Percentiles rank a stretch among this genome's conserved stretches.
Evolutionary conservation across 768 basidiomycete species (phyloP).

Genomic region (Trametes elegans): DNA sequence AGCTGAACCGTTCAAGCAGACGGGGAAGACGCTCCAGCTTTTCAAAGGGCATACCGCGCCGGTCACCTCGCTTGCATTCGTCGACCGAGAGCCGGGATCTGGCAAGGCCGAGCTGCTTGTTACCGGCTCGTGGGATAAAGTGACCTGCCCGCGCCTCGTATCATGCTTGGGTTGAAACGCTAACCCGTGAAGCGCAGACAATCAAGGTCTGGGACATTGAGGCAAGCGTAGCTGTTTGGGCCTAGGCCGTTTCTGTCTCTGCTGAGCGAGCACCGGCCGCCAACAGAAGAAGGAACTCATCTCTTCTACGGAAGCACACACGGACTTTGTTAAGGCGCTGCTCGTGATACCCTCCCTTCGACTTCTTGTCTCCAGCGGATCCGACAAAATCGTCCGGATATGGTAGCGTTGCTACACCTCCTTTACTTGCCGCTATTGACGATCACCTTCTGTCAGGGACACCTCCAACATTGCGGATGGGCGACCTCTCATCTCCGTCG

Average conservation of each 20-base stretch:
- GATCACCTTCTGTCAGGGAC: constrained; percentile 50
- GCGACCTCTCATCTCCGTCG: constrained; percentile 48
- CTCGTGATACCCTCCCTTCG: constrained; percentile 63
- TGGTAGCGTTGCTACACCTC: constrained; percentile 56
- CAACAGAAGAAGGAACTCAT: constrained; percentile 66
- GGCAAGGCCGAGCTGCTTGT: constrained; percentile 57
- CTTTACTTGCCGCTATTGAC: neutral
- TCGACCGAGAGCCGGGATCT: constrained; percentile 39
- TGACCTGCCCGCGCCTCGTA: constrained; percentile 27
- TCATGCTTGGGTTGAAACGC: constrained; percentile 8
- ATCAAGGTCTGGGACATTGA: constrained; percentile 84
- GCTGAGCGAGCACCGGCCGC: too few species aligned
- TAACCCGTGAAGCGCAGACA: constrained; percentile 48
- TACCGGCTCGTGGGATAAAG: constrained; percentile 95
- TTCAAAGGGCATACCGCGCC: constrained; percentile 88
- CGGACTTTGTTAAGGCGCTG: constrained; percentile 89
- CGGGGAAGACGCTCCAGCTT: constrained; percentile 72
- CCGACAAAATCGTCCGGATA: constrained; percentile 84
- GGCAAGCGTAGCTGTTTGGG: constrained; percentile 41
- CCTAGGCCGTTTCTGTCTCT: neutral
- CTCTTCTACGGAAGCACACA: constrained; percentile 73
- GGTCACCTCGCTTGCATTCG: constrained; percentile 80
- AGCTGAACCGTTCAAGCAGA: constrained; percentile 42
- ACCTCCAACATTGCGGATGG: constrained; percentile 44
- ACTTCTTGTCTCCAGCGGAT: constrained; percentile 81